Evolutionary conservation across 176 grass and related monocot genomes (phyloP).

Genomic region (Phyllostachys edulis): DNA sequence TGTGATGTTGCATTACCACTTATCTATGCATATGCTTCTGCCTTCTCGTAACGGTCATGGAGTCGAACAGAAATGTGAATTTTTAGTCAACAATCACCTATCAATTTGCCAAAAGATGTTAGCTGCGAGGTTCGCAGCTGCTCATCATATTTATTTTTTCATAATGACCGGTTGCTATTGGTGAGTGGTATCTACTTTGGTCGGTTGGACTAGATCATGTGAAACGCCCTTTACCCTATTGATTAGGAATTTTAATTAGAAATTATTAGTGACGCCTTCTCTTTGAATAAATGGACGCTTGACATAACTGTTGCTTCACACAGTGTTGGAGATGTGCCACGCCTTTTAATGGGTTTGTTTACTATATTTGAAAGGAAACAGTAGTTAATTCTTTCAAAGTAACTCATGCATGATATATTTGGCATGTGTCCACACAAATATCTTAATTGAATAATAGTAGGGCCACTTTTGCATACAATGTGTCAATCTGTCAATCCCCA

Average conservation of each 20-base stretch:
- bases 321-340: not conserved
- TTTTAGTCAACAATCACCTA: not conserved
- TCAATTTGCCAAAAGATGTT: not conserved
- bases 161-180: not conserved
- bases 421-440: not conserved
- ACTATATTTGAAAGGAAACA: not conserved
- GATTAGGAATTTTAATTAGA: not conserved
- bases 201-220: not conserved
- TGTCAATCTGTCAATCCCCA: not conserved
- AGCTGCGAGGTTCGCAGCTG: not conserved
- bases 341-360: not conserved
- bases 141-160: not conserved
- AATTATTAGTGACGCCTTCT: not conserved
- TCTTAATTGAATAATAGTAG: not conserved
- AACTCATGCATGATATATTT: not conserved
- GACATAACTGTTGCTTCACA: not conserved
- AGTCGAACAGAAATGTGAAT: not conserved
- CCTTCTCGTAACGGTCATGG: not conserved
- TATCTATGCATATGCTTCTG: not conserved
- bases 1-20: not conserved
- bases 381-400: not conserved
- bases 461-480: not conserved
- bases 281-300: not conserved
- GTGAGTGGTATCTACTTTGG: not conserved
- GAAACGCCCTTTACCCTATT: not conserved